Evolutionary conservation across 1,284 basidiomycete genomes (phyloP), one percentile per base, ranked within the genome.

Genomic region (Golubevia sp.): DNA sequence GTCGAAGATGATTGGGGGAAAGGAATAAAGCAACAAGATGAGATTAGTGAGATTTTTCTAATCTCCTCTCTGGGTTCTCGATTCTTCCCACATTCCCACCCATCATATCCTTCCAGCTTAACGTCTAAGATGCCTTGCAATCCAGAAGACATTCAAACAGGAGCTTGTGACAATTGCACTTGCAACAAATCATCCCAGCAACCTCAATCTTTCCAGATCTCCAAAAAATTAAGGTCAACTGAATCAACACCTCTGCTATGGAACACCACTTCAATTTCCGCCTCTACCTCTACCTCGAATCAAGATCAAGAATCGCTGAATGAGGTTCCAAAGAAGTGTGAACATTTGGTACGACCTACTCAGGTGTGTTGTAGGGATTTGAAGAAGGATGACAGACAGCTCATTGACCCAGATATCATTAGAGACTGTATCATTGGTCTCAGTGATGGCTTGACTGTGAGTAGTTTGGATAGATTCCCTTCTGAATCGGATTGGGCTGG

Each of bases 361-460:
- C 38, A 21, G 24, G 26, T 20, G 44, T 78, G 76, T 63, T 78
- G 76, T 49, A 57, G 73, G 18, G 71, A 76, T 38, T 61, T 75
- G 51, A 66, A 70, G 24, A 56, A 59, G 11, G 49, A 62, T 21
- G 68, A 73, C 26, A 68, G 71, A 20, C 58, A 63, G 5, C 53
- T 75, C 24, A 66, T 78, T 60, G 72, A 79, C 49, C 76, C 76
- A 0, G 76, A 79, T 61, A 64, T 76, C 49, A 71, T 76, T 18
- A 63, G 76, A 11, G 76, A 79, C 59, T 68, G 68, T 58, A 79
- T 79, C 62, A 76, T 79, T 59, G 76, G 76, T 49, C 69, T 79
- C 25, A 62, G 56, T 27, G 76, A 79, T 51, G 76, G 76, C 27
- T 65, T 79, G 30, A 76, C 75, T 2, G 76, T 67, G 51, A 60